Percentiles rank a stretch among this genome's conserved stretches.
These are phyloP conservation scores for Rubroboletus pulcherrimus DNA, from an alignment of 768 basidiomycete species.

Conservation along the genomic window DNA sequence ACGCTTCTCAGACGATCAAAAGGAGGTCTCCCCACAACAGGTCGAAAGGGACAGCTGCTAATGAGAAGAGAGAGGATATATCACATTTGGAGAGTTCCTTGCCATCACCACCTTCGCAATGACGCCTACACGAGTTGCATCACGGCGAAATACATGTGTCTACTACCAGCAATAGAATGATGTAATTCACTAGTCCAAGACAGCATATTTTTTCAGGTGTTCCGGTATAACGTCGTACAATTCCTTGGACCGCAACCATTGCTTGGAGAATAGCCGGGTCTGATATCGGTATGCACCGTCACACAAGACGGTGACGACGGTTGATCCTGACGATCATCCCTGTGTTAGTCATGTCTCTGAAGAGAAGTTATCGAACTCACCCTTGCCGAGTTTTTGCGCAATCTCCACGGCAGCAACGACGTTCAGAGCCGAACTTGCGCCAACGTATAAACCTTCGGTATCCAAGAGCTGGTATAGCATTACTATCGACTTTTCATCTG, in stretches of 20 bases:
- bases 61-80: neutral
- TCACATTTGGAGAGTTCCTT: neutral
- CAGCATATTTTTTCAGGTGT: constrained; percentile 83
- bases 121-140: neutral
- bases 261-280: constrained; percentile 89
- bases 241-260: constrained; percentile 83
- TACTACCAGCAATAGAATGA: neutral
- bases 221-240: constrained; percentile 76
- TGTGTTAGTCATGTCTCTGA: neutral
- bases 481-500: constrained; percentile 84
- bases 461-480: constrained; percentile 95
- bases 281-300: constrained; percentile 98
- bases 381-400: constrained; percentile 80
- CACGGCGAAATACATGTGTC: neutral
- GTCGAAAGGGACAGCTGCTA: neutral
- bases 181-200: constrained; percentile 56
- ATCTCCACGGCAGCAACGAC: constrained; percentile 92
- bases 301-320: constrained; percentile 83
- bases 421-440: constrained; percentile 91
- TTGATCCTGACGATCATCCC: constrained; percentile 52
- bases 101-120: neutral
- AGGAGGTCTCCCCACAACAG: neutral
- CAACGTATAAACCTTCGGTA: constrained; percentile 90
- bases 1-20: neutral
- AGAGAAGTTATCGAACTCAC: constrained; percentile 33